phyloP scores from a whole-genome alignment of 2,329 filamentous ascomycete species.

The Xylaria sp. region DNA sequence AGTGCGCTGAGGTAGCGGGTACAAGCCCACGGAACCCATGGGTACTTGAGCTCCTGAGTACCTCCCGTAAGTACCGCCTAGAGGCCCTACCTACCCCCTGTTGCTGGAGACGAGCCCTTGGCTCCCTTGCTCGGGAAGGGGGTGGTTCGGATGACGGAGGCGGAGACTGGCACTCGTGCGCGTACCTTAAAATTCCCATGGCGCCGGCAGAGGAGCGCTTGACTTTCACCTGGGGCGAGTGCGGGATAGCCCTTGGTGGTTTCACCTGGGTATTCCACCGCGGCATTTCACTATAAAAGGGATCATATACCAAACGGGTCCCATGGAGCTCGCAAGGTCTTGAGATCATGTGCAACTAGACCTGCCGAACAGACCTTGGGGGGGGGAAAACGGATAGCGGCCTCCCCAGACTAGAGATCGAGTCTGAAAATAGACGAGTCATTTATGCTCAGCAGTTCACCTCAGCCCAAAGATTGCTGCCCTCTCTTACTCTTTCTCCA shows the following conservation, averaged over 20 bases:
- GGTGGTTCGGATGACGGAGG: constrained; percentile 30
- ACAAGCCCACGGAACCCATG: constrained; percentile 26
- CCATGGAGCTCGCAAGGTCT: neutral
- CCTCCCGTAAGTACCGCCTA: constrained; percentile 24
- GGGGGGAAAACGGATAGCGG: constrained; percentile 34
- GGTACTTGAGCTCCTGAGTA: constrained; percentile 37
- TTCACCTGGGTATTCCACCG: constrained; percentile 29
- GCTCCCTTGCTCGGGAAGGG: constrained; percentile 28
- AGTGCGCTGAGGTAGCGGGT: constrained; percentile 24
- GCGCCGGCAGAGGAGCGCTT: constrained; percentile 41
- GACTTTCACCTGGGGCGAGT: constrained; percentile 42
- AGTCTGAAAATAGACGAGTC: neutral
- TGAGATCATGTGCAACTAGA: constrained; percentile 14
- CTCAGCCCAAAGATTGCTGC: neutral
- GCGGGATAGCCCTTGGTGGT: constrained; percentile 46
- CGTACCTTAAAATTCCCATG: constrained; percentile 28
- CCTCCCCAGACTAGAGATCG: neutral
- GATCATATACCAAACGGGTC: constrained; percentile 11
- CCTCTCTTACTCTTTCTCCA: neutral
- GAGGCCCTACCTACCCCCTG: constrained; percentile 13
- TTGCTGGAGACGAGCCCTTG: constrained; percentile 20
- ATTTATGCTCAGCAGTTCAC: neutral
- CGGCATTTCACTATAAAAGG: neutral
- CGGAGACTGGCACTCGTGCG: constrained; percentile 20
- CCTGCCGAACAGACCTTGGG: neutral